Conservation (phyloP, 192 early-diverging fungal genomes). For the Dissophora ornata region DNA sequence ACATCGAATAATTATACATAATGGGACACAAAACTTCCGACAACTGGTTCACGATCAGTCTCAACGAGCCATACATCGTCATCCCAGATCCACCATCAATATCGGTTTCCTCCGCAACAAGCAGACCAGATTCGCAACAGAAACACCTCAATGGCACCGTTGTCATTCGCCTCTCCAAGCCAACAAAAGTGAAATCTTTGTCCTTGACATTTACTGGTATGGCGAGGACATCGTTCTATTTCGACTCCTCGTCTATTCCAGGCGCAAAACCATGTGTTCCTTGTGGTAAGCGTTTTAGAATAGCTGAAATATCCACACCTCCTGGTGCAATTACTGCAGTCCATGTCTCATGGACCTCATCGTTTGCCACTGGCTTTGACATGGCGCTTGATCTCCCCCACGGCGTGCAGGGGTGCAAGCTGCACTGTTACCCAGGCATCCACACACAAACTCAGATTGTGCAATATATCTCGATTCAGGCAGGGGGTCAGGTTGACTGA, state of each 20-base stretch:
- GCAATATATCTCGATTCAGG: too few relatives aligned
- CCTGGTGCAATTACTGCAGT: not conserved
- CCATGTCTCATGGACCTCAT: too few relatives aligned
- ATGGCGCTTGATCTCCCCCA: too few relatives aligned
- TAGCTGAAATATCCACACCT: too few relatives aligned
- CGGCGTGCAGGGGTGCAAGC: too few relatives aligned
- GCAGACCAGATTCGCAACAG: constrained; percentile 2
- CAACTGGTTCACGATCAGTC: constrained; percentile 21
- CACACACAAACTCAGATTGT: too few relatives aligned
- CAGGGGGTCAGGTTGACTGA: too few relatives aligned
- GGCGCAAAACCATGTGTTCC: constrained; percentile 19
- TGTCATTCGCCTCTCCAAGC: constrained; percentile 31
- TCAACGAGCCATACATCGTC: constrained; percentile 18
- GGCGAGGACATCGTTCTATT: constrained; percentile 25
- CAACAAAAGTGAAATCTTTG: constrained; percentile 39
- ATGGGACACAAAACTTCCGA: constrained; percentile 18
- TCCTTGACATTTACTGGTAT: constrained; percentile 22
- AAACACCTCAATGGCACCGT: constrained; percentile 23
- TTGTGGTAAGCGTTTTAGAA: not conserved
- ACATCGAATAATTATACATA: not conserved
- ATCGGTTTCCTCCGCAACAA: not conserved
- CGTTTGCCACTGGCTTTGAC: too few relatives aligned
- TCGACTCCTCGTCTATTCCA: constrained; percentile 32
- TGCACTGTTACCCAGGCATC: too few relatives aligned
- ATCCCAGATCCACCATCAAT: constrained; percentile 13